Conservation (phyloP, 2,329 filamentous ascomycete species). For the Eutypa lata region DNA sequence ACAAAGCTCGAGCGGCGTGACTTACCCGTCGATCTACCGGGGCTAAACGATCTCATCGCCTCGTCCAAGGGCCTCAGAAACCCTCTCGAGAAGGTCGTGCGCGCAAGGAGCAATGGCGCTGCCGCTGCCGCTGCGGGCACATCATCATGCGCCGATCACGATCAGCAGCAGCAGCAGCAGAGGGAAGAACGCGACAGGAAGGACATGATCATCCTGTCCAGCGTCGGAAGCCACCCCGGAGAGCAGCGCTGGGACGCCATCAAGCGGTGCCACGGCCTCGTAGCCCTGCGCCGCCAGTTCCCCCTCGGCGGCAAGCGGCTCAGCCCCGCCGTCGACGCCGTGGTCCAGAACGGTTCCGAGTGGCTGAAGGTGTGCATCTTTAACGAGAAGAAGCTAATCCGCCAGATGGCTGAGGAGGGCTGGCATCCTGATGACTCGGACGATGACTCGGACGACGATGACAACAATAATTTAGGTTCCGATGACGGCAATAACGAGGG, state of each 20-base stretch:
- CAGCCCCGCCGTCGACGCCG: constrained; percentile 9
- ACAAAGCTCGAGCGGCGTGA: constrained; percentile 10
- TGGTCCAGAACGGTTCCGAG: constrained; percentile 11
- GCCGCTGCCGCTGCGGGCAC: too few species aligned
- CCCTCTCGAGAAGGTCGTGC: constrained; percentile 8
- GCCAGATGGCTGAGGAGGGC: constrained; percentile 13
- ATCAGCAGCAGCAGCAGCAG: constrained; percentile 3
- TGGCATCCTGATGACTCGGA: constrained; percentile 14
- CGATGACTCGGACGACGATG: constrained; percentile 5
- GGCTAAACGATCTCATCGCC: constrained; percentile 10
- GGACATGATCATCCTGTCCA: constrained; percentile 4
- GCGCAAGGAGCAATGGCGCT: not conserved
- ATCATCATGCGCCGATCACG: not conserved
- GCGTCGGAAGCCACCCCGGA: constrained; percentile 7
- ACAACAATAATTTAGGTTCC: too few species aligned
- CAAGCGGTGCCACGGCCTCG: constrained; percentile 9
- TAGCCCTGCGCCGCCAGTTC: constrained; percentile 10
- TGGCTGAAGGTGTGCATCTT: constrained; percentile 11
- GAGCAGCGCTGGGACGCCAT: constrained; percentile 10
- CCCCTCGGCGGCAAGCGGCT: constrained; percentile 2
- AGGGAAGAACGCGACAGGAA: constrained; percentile 10
- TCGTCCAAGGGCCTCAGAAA: constrained; percentile 8
- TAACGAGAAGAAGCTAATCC: constrained; percentile 10
- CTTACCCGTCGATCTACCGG: constrained; percentile 8
- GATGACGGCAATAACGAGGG: constrained; percentile 4